Conservation (phyloP, 2,329 filamentous ascomycete genomes). For the Remersonia thermophila region DNA sequence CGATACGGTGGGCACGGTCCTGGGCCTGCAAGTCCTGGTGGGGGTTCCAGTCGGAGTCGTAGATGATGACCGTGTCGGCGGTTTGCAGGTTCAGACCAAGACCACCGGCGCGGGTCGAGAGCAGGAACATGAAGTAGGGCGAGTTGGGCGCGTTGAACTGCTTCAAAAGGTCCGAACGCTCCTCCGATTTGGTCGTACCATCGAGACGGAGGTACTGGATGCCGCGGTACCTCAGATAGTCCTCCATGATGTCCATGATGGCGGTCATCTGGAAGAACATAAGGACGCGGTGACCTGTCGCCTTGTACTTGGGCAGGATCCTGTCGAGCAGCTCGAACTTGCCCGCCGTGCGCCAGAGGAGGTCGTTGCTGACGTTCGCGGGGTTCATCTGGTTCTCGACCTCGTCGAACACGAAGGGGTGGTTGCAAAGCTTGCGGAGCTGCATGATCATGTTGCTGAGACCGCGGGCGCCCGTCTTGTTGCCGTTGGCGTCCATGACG, state of each 20-base stretch:
- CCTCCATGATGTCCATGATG: conserved; percentile 99
- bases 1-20: conserved; percentile 99
- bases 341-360: conserved; percentile 88
- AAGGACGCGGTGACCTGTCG: conserved; percentile 82
- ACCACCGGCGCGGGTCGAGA: conserved; percentile 98
- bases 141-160: conserved; percentile 84
- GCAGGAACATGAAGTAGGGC: conserved; percentile 91
- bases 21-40: conserved; percentile 98
- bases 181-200: conserved; percentile 93
- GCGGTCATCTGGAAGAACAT: conserved; percentile 99
- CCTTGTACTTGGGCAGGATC: conserved; percentile 83
- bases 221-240: conserved; percentile 76
- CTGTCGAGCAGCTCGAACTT: conserved; percentile 95
- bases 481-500: conserved; percentile 89
- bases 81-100: conserved; percentile 94
- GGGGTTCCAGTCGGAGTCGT: conserved; percentile 99
- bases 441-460: conserved; percentile 99
- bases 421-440: conserved; percentile 94
- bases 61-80: conserved; percentile 97
- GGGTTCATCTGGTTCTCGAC: conserved; percentile 99
- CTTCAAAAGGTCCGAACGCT: conserved; percentile 80
- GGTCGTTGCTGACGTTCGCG: conserved; percentile 72
- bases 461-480: conserved; percentile 86
- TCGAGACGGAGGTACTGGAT: conserved; percentile 85
- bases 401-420: conserved; percentile 96